Evolutionary conservation across 768 basidiomycete genomes (phyloP).

Genomic region (Tulasnella sp.): DNA sequence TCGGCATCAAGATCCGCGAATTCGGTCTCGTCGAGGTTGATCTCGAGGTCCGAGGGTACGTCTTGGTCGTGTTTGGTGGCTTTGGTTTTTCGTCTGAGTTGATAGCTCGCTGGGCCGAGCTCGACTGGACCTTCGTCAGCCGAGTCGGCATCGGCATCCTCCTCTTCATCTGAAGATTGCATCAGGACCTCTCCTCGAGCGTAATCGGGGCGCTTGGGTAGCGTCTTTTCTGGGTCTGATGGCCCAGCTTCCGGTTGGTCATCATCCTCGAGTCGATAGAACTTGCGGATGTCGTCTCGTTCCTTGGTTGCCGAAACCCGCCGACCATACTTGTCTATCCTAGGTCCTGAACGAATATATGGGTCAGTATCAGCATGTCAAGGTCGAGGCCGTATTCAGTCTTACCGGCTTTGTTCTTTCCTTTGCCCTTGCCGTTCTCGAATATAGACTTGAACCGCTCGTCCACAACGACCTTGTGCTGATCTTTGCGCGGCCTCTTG

Average conservation of each 20-base stretch:
- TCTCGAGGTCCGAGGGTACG: conserved; percentile 42
- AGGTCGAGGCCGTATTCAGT: neutral
- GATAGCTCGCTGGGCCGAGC: conserved; percentile 47
- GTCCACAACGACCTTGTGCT: conserved; percentile 82
- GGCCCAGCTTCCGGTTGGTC: conserved; percentile 41
- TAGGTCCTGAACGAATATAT: conserved; percentile 39
- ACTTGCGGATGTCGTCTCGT: conserved; percentile 68
- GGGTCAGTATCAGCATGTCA: neutral
- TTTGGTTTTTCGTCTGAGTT: conserved; percentile 40
- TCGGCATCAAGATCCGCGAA: conserved; percentile 71
- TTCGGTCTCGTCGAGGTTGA: conserved; percentile 76
- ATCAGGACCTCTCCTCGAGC: conserved; percentile 86
- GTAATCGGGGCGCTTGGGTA: conserved; percentile 56
- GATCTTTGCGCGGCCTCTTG: conserved; percentile 71
- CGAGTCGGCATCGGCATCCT: conserved; percentile 52
- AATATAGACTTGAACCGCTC: conserved; percentile 86
- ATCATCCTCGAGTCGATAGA: conserved; percentile 59
- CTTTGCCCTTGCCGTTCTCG: conserved; percentile 41
- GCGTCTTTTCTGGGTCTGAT: conserved; percentile 30
- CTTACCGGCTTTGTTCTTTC: conserved; percentile 28
- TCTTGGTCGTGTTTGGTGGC: conserved; percentile 37
- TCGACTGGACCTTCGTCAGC: conserved; percentile 42
- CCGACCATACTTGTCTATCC: conserved; percentile 89
- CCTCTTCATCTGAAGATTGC: conserved; percentile 65
- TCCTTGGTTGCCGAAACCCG: conserved; percentile 62